These are phyloP conservation scores for Coccomyxa sp. DNA, from an alignment of 139 green algal genomes.

Conservation along the genomic window DNA sequence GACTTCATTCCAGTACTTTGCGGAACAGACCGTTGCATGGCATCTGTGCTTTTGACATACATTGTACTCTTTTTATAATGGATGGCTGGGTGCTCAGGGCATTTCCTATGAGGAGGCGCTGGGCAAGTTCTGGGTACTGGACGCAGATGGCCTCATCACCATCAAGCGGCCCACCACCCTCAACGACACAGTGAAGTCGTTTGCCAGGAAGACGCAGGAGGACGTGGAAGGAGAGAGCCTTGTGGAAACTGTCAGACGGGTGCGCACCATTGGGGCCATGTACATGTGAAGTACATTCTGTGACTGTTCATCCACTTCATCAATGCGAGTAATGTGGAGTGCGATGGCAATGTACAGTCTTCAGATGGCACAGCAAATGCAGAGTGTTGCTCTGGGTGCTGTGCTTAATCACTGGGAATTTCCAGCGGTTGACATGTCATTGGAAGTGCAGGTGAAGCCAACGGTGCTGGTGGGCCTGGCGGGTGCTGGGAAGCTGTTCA, in stretches of 20 bases:
- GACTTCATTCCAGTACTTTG: not conserved
- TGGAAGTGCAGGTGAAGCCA: constrained; percentile 45
- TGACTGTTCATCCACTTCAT: too few species aligned
- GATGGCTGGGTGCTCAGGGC: constrained; percentile 14
- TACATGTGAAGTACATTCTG: too few species aligned
- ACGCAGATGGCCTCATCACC: constrained; percentile 62
- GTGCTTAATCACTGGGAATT: not conserved
- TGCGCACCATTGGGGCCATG: constrained; percentile 10
- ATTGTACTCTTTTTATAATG: not conserved
- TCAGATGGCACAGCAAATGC: not conserved
- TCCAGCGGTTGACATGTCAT: not conserved
- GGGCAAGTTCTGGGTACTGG: constrained; percentile 64
- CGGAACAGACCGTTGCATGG: not conserved
- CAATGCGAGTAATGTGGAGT: too few species aligned
- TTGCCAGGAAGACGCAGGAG: constrained; percentile 50
- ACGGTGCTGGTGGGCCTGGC: constrained; percentile 81
- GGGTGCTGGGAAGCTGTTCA: constrained; percentile 63
- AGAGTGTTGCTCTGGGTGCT: not conserved
- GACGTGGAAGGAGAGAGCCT: constrained; percentile 50
- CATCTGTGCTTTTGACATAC: not conserved
- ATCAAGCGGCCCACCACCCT: constrained; percentile 22
- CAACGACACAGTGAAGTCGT: constrained; percentile 48
- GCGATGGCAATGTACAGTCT: not conserved
- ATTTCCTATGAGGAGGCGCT: constrained; percentile 42
- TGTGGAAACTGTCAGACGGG: constrained; percentile 49